These are phyloP conservation scores for Cyclocybe cylindracea DNA, from an alignment of 768 basidiomycete genomes.

Conservation along the genomic window DNA sequence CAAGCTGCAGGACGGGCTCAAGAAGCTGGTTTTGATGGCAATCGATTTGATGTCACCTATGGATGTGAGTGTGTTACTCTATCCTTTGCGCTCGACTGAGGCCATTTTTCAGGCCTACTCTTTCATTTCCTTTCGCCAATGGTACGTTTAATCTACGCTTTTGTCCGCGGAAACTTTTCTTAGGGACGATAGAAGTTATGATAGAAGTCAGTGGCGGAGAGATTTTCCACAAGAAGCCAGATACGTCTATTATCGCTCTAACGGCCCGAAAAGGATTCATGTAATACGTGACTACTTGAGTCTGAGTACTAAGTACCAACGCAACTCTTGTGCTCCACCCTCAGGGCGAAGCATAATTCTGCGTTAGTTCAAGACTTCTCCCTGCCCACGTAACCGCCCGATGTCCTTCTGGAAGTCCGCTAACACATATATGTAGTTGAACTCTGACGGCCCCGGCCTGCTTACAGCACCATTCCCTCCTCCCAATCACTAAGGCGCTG, in stretches of 20 bases:
- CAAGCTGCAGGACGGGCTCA: constrained; percentile 65
- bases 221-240: constrained; percentile 65
- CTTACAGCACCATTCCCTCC: no score
- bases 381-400: no score
- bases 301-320: constrained; percentile 27
- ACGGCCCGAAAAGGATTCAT: constrained; percentile 44
- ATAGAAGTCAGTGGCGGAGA: constrained; percentile 89
- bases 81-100: background rate
- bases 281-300: background rate
- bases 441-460: no score
- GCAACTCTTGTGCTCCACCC: constrained; percentile 54
- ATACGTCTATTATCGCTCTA: constrained; percentile 30
- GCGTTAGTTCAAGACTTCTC: no score
- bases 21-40: constrained; percentile 78
- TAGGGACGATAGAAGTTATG: constrained; percentile 54
- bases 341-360: constrained; percentile 43
- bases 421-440: no score
- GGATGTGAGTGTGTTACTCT: constrained; percentile 60
- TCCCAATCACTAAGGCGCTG: no score
- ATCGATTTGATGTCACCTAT: constrained; percentile 84
- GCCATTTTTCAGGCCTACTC: constrained; percentile 61
- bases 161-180: constrained; percentile 6
- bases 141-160: constrained; percentile 34
- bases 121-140: constrained; percentile 77
- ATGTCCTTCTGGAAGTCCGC: no score